Percentiles rank a stretch among this genome's conserved stretches.
Conservation (phyloP, 331 rosid species). For the Pyracantha coccinea region DNA sequence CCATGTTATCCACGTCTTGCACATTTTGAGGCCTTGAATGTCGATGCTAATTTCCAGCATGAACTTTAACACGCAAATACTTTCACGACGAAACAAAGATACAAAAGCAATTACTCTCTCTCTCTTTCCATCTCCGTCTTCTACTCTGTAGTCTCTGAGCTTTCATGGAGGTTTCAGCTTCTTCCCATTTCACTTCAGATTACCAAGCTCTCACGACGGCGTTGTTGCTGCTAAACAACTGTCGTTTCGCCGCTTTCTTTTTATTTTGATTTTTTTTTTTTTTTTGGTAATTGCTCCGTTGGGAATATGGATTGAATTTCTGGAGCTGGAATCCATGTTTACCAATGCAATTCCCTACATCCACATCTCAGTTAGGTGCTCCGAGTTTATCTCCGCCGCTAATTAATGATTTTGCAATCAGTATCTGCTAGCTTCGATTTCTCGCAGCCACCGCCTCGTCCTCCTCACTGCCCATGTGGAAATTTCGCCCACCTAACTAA, state of each 20-base stretch:
- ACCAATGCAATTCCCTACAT: constrained; percentile 25
- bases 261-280: too few species aligned
- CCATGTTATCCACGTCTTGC: constrained; percentile 31
- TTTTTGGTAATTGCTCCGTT: neutral
- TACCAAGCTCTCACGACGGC: neutral
- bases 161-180: constrained; percentile 1
- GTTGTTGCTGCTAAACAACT: neutral
- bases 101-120: neutral
- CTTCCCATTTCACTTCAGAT: neutral
- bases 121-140: neutral
- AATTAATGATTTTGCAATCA: constrained; percentile 60
- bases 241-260: too few species aligned
- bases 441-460: constrained; percentile 27
- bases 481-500: neutral
- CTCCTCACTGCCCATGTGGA: constrained; percentile 38
- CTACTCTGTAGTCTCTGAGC: neutral
- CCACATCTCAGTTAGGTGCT: neutral
- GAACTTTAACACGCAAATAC: neutral
- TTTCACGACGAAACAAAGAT: neutral
- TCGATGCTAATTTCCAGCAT: neutral
- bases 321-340: constrained; percentile 5
- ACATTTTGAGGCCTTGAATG: constrained; percentile 37
- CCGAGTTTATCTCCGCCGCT: constrained; percentile 10
- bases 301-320: neutral
- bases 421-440: constrained; percentile 33